Evolutionary conservation across 495 filamentous ascomycete species (phyloP), one percentile per base, ranked within the genome.

Genomic region (Endocarpon pusillum): DNA sequence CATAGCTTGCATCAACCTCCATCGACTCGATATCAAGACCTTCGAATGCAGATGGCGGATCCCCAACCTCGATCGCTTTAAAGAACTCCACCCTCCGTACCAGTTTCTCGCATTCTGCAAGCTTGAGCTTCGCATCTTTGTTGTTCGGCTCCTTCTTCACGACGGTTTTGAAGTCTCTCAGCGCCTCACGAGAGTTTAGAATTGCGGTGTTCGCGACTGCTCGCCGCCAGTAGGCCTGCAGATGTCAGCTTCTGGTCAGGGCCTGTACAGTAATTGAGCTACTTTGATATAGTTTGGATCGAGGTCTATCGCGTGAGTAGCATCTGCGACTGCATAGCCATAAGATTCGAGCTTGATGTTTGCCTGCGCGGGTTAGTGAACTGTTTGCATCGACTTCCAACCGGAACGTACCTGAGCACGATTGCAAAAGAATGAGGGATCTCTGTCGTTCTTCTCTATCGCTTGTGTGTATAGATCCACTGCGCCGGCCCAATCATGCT

Each of bases 311-410:
- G 91, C 87, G 55, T 81, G 85, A n/a, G 79, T 78, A 18, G 89
- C 91, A 59, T 99, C 89, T 17, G 77, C 64, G 41, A 94, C 78
- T 7, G 89, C 85, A 54, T 82, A 85, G 10, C 89, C 89, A 54
- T 84, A 94, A 18, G 86, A 67, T 58, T 99, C 89, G 34, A 86
- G 73, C 64, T 94, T 96, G 53, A 94, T 84, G 51, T 99, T 70
- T 35, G 82, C 79, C 82, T 93, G 51, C 11, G 9, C 35, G 11
- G 12, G 17, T 18, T 17, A 42, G n/a, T 15, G 33, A 9, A 8
- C 12, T 6, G 14, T 28, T 33, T 23, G 8, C 3, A 16, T 2
- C 19, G 27, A 14, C 11, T 2, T 15, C 39, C 34, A 21, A 35
- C 19, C 25, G 36, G 27, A 31, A 58, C 68, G 37, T 52, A 93